Base-by-base conservation (phyloP, 2,329 filamentous ascomycete genomes). In the Talaromyces albobiverticillius region DNA sequence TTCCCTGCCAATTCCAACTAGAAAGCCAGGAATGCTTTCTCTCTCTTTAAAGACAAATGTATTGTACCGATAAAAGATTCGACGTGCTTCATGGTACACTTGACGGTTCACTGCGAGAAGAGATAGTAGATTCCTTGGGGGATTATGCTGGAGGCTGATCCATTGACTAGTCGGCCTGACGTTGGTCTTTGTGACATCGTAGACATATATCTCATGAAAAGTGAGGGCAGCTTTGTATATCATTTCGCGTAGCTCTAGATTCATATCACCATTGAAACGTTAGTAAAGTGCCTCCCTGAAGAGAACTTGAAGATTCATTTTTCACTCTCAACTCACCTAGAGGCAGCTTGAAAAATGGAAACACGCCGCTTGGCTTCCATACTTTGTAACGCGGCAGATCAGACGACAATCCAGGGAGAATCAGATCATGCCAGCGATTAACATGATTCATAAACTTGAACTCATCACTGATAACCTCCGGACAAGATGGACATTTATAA, bases 1-100 rank as follows among this genome's bases (percentile, higher is more conserved):
- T n/a, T n/a, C n/a, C n/a, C n/a, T n/a, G n/a, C n/a, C n/a, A n/a
- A n/a, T n/a, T n/a, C n/a, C n/a, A n/a, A n/a, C n/a, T n/a, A n/a
- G n/a, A n/a, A n/a, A n/a, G n/a, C n/a, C n/a, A n/a, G n/a, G n/a
- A n/a, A n/a, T n/a, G n/a, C n/a, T n/a, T n/a, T n/a, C n/a, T n/a
- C n/a, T n/a, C n/a, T n/a, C n/a, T n/a, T n/a, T 2, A 26, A 56
- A 54, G 3, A 16, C 8, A 9, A 56, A 56, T 2, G 45, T 14
- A 22, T 53, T 56, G 7, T 34, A 34, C 2, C 26, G 4, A 46
- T 56, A 56, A 13, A 56, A 45, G 14, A 56, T 9, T 20, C 18
- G 18, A 18, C 50, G 54, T 10, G 42, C 50, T 42, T 56, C 54
- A 10, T 54, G 14, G 25, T 56, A 56, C 3, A 54, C 41, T 20